phyloP scores from a whole-genome alignment of 1,284 basidiomycete species.

The Schizophyllum commune region DNA sequence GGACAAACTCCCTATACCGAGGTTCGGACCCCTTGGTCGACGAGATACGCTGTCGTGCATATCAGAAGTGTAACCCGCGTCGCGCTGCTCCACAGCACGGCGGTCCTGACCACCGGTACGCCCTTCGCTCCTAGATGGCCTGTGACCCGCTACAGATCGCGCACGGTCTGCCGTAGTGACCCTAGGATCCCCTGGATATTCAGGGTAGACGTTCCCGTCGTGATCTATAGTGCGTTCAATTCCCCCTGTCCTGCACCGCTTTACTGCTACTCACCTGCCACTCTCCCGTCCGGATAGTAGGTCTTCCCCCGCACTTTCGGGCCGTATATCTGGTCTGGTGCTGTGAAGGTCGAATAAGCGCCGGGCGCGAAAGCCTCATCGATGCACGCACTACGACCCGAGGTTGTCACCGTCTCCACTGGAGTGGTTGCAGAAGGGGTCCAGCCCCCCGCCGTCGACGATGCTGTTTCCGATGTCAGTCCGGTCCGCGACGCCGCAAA shows the following conservation, averaged over 20 bases:
- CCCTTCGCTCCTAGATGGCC: not conserved
- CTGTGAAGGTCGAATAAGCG: not conserved
- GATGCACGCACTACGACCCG: not conserved
- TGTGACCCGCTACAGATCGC: not conserved
- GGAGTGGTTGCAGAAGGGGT: not conserved
- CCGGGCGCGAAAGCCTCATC: not conserved
- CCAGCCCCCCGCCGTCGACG: not conserved
- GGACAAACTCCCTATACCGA: not conserved
- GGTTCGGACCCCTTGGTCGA: not conserved
- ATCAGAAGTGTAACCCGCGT: not conserved
- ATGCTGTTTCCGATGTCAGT: not conserved
- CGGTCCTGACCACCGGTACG: not conserved
- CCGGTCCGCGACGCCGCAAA: not conserved
- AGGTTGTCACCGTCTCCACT: not conserved
- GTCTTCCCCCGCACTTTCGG: not conserved
- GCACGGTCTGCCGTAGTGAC: not conserved
- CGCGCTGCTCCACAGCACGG: not conserved
- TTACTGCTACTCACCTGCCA: not conserved
- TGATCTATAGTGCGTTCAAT: not conserved
- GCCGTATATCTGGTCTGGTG: not conserved
- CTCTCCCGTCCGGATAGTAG: not conserved
- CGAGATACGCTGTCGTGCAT: not conserved
- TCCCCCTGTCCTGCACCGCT: not conserved
- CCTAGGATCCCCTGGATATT: not conserved
- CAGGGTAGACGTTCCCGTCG: not conserved